Percentiles rank a stretch among this genome's conserved stretches.
phyloP scores from a whole-genome alignment of 371 early-diverging fungal genomes.

The Globomyces sp. region DNA sequence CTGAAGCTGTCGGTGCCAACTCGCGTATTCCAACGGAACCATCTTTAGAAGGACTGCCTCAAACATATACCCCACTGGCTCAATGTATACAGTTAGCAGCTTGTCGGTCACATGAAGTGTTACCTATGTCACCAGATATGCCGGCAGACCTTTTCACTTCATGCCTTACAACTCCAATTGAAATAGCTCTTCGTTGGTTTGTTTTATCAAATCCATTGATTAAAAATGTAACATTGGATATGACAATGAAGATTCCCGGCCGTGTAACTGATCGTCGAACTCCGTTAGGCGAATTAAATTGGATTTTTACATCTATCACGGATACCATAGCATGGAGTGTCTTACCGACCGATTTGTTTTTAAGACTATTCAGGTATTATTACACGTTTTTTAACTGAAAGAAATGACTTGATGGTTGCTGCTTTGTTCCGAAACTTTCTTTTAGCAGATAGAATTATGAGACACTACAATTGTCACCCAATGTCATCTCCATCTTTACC shows the following conservation, averaged over 20 bases:
- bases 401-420: constrained; percentile 95
- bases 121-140: constrained; percentile 91
- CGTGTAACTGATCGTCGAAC: constrained; percentile 86
- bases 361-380: constrained; percentile 65
- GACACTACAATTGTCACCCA: constrained; percentile 86
- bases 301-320: constrained; percentile 98
- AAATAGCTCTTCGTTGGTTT: constrained; percentile 91
- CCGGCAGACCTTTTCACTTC: constrained; percentile 96
- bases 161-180: constrained; percentile 94
- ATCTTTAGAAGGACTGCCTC: background rate
- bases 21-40: background rate
- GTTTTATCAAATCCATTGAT: constrained; percentile 80
- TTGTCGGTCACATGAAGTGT: constrained; percentile 76
- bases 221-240: constrained; percentile 74
- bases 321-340: constrained; percentile 99
- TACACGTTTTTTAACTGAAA: too few species aligned
- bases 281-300: constrained; percentile 94
- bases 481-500: constrained; percentile 85
- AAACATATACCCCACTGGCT: constrained; percentile 52
- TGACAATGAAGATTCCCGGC: constrained; percentile 88
- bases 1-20: constrained; percentile 45
- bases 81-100: constrained; percentile 95
- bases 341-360: constrained; percentile 84
- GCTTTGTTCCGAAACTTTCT: constrained; percentile 94
- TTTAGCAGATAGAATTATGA: constrained; percentile 92